phyloP scores from a whole-genome alignment of 2,329 filamentous ascomycete species.

The Alternaria sp. region DNA sequence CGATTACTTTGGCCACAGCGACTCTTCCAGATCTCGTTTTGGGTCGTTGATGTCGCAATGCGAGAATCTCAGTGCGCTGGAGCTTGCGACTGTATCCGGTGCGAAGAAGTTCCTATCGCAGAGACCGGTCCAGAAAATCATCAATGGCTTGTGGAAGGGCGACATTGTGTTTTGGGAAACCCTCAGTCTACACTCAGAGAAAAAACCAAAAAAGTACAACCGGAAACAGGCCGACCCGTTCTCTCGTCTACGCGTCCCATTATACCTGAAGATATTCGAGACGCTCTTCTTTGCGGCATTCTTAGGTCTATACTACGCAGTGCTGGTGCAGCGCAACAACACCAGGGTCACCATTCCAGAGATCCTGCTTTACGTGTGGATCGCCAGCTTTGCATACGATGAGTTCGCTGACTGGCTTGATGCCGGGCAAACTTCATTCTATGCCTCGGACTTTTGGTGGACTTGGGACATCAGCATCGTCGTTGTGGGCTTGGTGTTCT shows the following conservation, averaged over 20 bases:
- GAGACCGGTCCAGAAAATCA: conserved; percentile 79
- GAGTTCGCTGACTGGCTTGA: conserved; percentile 76
- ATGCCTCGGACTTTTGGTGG: conserved; percentile 50
- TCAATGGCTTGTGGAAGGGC: conserved; percentile 82
- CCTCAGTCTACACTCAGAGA: conserved; percentile 75
- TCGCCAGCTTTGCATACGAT: conserved; percentile 86
- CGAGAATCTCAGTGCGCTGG: conserved; percentile 81
- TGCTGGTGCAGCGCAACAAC: conserved; percentile 76
- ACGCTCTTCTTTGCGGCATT: conserved; percentile 81
- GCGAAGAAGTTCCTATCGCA: conserved; percentile 88
- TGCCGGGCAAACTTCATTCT: conserved; percentile 78
- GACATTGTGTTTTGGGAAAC: conserved; percentile 88
- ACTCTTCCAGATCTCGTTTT: conserved; percentile 54
- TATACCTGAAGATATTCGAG: conserved; percentile 86
- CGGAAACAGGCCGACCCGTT: conserved; percentile 55
- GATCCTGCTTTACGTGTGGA: conserved; percentile 81
- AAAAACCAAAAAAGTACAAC: conserved; percentile 80
- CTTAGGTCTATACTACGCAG: conserved; percentile 83
- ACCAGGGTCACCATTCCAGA: conserved; percentile 73
- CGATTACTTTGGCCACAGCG: conserved; percentile 38
- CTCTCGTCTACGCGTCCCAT: conserved; percentile 78
- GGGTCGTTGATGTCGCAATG: conserved; percentile 76
- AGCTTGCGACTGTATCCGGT: conserved; percentile 81
- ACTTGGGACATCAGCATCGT: conserved; percentile 66
- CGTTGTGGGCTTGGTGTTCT: conserved; percentile 73